phyloP scores from a whole-genome alignment of 805 yeast genomes.

The Tanozyma kutaoensis region DNA sequence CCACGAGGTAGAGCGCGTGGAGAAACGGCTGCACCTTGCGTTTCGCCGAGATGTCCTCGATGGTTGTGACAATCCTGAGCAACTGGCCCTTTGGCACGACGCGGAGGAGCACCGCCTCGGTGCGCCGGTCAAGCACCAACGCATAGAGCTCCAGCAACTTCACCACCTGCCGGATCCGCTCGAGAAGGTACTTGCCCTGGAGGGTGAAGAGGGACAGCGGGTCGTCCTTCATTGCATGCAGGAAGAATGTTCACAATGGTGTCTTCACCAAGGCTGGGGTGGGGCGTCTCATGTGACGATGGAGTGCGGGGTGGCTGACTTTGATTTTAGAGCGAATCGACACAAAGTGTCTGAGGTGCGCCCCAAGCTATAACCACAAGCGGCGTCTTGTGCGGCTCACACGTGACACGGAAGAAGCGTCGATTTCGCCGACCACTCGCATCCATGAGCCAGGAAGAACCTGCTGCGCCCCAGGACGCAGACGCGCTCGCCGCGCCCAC shows the following conservation, averaged over 20 bases:
- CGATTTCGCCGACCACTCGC: too few species aligned
- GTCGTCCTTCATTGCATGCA: conserved; percentile 1
- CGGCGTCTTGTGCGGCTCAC: not conserved
- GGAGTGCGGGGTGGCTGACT: not conserved
- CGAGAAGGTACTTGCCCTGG: conserved; percentile 5
- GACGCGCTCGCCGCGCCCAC: conserved; percentile 7
- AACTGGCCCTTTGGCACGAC: conserved; percentile 37
- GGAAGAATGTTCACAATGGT: conserved; percentile 1
- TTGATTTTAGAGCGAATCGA: not conserved
- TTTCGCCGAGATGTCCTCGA: conserved; percentile 48
- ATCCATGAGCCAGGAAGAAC: not conserved
- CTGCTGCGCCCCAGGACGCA: not conserved
- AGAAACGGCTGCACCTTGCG: conserved; percentile 51
- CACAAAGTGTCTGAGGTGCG: not conserved
- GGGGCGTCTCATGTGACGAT: not conserved
- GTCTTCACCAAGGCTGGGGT: not conserved
- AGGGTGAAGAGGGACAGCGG: conserved; percentile 6
- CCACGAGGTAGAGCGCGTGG: conserved; percentile 71
- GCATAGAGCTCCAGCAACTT: not conserved
- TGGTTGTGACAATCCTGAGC: conserved; percentile 43
- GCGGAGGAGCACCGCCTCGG: conserved; percentile 32
- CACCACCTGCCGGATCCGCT: not conserved
- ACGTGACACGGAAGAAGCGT: too few species aligned
- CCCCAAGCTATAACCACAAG: not conserved
- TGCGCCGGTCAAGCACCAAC: conserved; percentile 43